Conservation (phyloP, 169 alveolate species). For the Eimeria tenella region DNA sequence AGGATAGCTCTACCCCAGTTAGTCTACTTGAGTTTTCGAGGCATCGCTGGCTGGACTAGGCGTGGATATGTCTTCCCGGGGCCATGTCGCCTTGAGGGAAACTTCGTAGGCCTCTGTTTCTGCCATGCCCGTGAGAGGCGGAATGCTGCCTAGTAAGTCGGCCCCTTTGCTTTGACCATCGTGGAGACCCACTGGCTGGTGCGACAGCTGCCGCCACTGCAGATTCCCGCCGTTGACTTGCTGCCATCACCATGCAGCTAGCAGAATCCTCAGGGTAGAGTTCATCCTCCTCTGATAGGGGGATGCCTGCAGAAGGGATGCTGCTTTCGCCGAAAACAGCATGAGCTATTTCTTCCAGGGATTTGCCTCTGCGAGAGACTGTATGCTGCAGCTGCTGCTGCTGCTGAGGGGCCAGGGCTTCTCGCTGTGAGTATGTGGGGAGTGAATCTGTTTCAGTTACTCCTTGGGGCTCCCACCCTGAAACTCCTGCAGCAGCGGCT, state of each 20-base stretch:
- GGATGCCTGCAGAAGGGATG: not conserved
- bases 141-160: constrained; percentile 18
- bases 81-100: not conserved
- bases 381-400: constrained; percentile 19
- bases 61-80: not conserved
- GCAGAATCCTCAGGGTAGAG: constrained; percentile 81
- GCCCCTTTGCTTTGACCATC: constrained; percentile 3
- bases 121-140: constrained; percentile 35
- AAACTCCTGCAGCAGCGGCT: constrained; percentile 17
- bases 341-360: not conserved
- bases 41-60: not conserved
- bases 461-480: constrained; percentile 9
- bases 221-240: constrained; percentile 8
- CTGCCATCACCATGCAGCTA: constrained; percentile 79
- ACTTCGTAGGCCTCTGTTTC: not conserved
- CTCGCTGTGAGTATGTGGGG: not conserved
- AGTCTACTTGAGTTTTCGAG: too few species aligned
- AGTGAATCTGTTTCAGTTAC: not conserved
- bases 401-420: constrained; percentile 4
- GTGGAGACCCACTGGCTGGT: not conserved
- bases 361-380: not conserved
- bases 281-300: constrained; percentile 73
- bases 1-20: too few species aligned
- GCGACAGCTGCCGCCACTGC: constrained; percentile 31
- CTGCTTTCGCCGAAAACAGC: constrained; percentile 22